Conservation (phyloP, 768 basidiomycete species). For the Pisolithus sp. region DNA sequence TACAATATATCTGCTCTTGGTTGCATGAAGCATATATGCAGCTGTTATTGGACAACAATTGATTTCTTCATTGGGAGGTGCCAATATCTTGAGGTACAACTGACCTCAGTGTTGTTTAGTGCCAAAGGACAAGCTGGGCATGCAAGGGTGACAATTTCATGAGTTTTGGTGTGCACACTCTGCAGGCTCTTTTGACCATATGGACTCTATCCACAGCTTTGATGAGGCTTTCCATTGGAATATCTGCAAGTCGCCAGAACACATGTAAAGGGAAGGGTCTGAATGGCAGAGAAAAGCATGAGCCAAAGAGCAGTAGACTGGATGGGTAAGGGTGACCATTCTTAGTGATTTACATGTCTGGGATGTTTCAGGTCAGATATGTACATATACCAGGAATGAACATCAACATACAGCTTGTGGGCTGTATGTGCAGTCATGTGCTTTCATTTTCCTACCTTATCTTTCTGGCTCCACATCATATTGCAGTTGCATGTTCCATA, state of each 20-base stretch:
- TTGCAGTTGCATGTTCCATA: slow-evolving; percentile 87
- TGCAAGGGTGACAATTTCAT: slow-evolving; percentile 22
- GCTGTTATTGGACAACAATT: slow-evolving; percentile 42
- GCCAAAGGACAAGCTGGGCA: neutral
- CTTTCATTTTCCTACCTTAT: neutral
- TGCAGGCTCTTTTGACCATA: slow-evolving; percentile 57
- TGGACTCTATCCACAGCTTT: slow-evolving; percentile 57
- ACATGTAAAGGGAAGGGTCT: slow-evolving; percentile 63
- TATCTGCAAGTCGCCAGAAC: slow-evolving; percentile 62
- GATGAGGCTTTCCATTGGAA: slow-evolving; percentile 55
- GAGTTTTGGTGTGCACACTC: slow-evolving; percentile 49
- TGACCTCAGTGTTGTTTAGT: slow-evolving; percentile 6
- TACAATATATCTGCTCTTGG: slow-evolving; percentile 70
- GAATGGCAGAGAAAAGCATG: slow-evolving; percentile 56
- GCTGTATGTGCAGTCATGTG: slow-evolving; percentile 44
- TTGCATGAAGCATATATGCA: slow-evolving; percentile 64
- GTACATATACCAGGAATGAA: neutral
- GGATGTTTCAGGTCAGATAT: slow-evolving; percentile 15
- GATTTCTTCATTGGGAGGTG: slow-evolving; percentile 61
- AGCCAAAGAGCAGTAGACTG: slow-evolving; percentile 62
- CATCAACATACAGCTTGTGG: slow-evolving; percentile 50
- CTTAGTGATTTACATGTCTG: slow-evolving; percentile 52
- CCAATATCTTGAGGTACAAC: slow-evolving; percentile 66
- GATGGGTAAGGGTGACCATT: slow-evolving; percentile 55
- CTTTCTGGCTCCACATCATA: neutral